phyloP scores from a whole-genome alignment of 2,329 filamentous ascomycete species.

The Graphilbum ipis-grandicollis region DNA sequence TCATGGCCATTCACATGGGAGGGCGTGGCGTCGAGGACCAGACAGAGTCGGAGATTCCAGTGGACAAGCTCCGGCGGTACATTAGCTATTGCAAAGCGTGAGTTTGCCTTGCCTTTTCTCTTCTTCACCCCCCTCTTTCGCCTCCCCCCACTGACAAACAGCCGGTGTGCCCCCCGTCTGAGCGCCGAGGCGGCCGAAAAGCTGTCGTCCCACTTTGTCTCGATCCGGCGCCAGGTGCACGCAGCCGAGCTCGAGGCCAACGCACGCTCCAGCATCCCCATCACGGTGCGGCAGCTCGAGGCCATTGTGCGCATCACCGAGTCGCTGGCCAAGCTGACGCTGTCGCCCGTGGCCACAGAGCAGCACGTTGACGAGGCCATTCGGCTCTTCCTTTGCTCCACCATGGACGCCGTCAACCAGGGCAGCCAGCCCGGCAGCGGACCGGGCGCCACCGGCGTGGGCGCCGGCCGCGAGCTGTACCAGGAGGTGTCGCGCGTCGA shows the following conservation, averaged over 20 bases:
- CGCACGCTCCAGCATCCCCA: conserved; percentile 81
- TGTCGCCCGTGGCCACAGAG: conserved; percentile 76
- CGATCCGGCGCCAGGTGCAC: conserved; percentile 86
- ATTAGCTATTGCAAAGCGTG: conserved; percentile 93
- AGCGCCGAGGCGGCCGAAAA: conserved; percentile 87
- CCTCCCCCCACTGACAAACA: conserved; percentile 20
- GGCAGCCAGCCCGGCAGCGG: conserved; percentile 32
- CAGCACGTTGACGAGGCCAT: conserved; percentile 94
- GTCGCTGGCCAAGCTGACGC: conserved; percentile 76
- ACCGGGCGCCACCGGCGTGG: conserved; percentile 23
- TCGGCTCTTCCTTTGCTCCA: conserved; percentile 84
- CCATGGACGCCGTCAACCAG: conserved; percentile 94
- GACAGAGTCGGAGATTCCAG: conserved; percentile 70
- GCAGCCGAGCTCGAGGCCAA: conserved; percentile 81
- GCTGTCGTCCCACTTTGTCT: conserved; percentile 91
- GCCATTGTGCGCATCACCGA: conserved; percentile 96
- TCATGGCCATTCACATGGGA: conserved; percentile 95
- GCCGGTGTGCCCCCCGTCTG: conserved; percentile 80
- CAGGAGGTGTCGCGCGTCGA: conserved; percentile 80
- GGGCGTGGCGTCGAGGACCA: conserved; percentile 68
- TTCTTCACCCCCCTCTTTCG: conserved; percentile 1
- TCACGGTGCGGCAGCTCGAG: conserved; percentile 92
- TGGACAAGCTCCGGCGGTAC: conserved; percentile 95
- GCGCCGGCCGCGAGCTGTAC: conserved; percentile 74
- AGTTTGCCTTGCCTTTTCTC: conserved; percentile 17